A percentile compares a stretch with the other conserved stretches of the same genome.
Conservation (phyloP, 116 monocot genomes). For the Iris pallida region DNA sequence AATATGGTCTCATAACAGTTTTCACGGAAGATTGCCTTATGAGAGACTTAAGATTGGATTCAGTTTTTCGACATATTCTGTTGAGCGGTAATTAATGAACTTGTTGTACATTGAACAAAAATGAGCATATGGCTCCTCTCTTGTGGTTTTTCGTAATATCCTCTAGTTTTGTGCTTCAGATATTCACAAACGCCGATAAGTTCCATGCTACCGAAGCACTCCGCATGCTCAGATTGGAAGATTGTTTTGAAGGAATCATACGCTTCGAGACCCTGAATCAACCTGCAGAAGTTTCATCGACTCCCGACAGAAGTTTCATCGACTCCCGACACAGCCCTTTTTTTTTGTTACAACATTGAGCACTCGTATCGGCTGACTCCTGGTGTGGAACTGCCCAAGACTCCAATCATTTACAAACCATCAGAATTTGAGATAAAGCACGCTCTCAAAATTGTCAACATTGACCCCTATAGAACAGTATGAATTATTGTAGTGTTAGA, state of each 20-base stretch:
- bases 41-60: constrained; percentile 63
- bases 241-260: constrained; percentile 86
- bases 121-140: too few species aligned
- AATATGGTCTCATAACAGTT: too few species aligned
- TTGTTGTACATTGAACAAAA: too few species aligned
- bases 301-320: not conserved
- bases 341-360: constrained; percentile 51
- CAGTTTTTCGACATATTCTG: constrained; percentile 65
- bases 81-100: constrained; percentile 24
- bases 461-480: constrained; percentile 43
- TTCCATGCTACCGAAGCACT: constrained; percentile 63
- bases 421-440: constrained; percentile 38
- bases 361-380: constrained; percentile 17
- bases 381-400: constrained; percentile 26
- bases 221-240: constrained; percentile 70
- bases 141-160: too few species aligned
- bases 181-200: constrained; percentile 85
- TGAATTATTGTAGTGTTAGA: not conserved
- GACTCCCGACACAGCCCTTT: not conserved
- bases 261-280: constrained; percentile 87
- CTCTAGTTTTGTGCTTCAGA: constrained; percentile 23
- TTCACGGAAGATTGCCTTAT: constrained; percentile 78
- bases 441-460: constrained; percentile 49
- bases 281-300: constrained; percentile 1
- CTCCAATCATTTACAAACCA: constrained; percentile 58